These are phyloP conservation scores for Solidago caesia DNA, from an alignment of 129 eudicot species.

Conservation along the genomic window DNA sequence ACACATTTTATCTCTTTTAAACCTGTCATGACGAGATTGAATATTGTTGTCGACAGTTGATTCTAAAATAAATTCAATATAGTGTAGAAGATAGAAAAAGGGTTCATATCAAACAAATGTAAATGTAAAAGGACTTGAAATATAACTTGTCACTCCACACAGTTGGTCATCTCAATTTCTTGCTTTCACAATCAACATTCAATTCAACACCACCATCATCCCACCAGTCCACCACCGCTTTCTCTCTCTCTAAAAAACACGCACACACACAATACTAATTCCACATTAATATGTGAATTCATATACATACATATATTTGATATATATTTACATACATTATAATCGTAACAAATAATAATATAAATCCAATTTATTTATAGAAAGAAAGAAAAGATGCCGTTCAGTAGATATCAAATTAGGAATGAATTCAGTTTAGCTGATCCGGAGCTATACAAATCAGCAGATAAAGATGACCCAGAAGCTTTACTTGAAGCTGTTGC, in stretches of 20 bases:
- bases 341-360: not conserved
- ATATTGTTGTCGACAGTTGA: too few species aligned
- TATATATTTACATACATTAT: not conserved
- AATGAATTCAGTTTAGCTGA: conserved; percentile 92
- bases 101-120: not conserved
- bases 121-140: conserved; percentile 15
- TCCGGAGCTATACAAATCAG: conserved; percentile 84
- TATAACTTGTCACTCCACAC: not conserved
- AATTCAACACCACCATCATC: conserved; percentile 27
- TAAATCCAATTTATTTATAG: not conserved
- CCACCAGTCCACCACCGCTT: not conserved
- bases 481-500: conserved; percentile 95
- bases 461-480: conserved; percentile 93
- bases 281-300: not conserved
- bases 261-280: not conserved
- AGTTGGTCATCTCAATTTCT: conserved; percentile 27
- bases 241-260: conserved; percentile 30
- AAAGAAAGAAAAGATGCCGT: conserved; percentile 52
- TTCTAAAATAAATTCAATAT: too few species aligned
- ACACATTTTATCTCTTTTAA: too few species aligned
- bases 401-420: conserved; percentile 70
- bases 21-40: too few species aligned
- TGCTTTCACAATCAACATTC: conserved; percentile 19
- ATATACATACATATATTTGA: not conserved
- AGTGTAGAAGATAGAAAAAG: not conserved